These are phyloP conservation scores for Ceratobasidium theobromae DNA, from an alignment of 1,284 basidiomycete species.

Conservation along the genomic window DNA sequence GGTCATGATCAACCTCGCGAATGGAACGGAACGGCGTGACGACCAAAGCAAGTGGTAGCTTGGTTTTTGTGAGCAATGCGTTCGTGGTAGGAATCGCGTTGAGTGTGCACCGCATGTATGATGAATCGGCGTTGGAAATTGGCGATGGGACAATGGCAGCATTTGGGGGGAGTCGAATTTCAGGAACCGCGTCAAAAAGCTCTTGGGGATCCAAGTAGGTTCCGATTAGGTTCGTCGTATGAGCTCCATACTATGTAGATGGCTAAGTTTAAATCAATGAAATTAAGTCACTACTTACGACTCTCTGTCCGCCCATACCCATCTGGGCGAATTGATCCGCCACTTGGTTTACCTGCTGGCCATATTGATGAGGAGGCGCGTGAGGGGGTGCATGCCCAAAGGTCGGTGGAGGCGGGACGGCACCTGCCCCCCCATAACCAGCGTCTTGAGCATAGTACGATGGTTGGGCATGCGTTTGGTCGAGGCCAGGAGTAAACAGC, in stretches of 20 bases:
- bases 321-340: constrained; percentile 86
- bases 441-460: constrained; percentile 47
- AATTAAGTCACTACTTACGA: constrained; percentile 37
- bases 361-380: constrained; percentile 32
- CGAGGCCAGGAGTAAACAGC: constrained; percentile 79
- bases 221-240: constrained; percentile 86
- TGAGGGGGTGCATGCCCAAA: constrained; percentile 51
- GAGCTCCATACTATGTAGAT: constrained; percentile 56
- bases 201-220: constrained; percentile 88
- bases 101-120: constrained; percentile 91
- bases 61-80: constrained; percentile 87
- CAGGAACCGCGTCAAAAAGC: constrained; percentile 78
- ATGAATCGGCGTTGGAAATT: constrained; percentile 81
- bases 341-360: constrained; percentile 58
- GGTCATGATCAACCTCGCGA: constrained; percentile 44
- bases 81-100: constrained; percentile 94
- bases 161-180: constrained; percentile 82
- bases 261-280: constrained; percentile 8
- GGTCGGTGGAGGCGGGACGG: constrained; percentile 49
- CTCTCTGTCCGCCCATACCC: constrained; percentile 68
- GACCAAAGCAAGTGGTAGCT: constrained; percentile 89
- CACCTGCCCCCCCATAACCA: constrained; percentile 46
- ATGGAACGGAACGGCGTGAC: constrained; percentile 90
- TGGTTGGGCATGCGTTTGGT: constrained; percentile 49
- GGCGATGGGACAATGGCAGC: constrained; percentile 80